Evolutionary conservation across 768 basidiomycete species (phyloP).

Genomic region (Fistulinella prunicolor): DNA sequence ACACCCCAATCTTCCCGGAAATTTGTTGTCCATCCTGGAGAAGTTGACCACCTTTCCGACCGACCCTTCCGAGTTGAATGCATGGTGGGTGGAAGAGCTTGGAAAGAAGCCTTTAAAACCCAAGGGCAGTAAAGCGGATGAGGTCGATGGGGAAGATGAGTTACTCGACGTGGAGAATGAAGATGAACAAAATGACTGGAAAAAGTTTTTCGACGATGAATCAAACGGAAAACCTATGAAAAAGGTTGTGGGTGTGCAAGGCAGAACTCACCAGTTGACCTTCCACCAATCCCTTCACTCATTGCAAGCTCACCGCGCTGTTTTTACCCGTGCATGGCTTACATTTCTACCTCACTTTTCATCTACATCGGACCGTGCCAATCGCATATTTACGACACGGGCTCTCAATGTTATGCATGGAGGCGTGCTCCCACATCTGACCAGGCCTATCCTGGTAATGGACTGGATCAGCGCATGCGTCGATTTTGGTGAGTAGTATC

Average conservation of each 20-base stretch:
- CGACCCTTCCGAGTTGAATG: constrained; percentile 59
- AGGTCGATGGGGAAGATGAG: constrained; percentile 33
- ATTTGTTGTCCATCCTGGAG: constrained; percentile 65
- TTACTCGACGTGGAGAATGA: constrained; percentile 33
- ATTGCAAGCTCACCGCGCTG: constrained; percentile 70
- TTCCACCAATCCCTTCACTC: constrained; percentile 77
- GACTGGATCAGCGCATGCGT: constrained; percentile 88
- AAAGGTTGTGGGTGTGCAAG: constrained; percentile 35
- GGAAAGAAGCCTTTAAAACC: constrained; percentile 52
- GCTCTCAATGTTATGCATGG: constrained; percentile 78
- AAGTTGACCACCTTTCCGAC: constrained; percentile 72
- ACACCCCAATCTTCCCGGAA: constrained; percentile 43
- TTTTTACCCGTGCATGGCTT: constrained; percentile 83
- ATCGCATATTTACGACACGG: constrained; percentile 46
- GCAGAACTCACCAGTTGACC: constrained; percentile 61
- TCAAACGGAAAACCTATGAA: constrained; percentile 36
- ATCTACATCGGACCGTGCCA: constrained; percentile 27
- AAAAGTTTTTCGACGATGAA: constrained; percentile 78
- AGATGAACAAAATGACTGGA: constrained; percentile 63
- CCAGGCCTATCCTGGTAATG: constrained; percentile 76
- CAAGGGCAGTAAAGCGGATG: constrained; percentile 43
- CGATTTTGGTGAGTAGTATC: constrained; percentile 59
- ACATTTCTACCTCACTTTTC: constrained; percentile 62
- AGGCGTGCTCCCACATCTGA: constrained; percentile 80
- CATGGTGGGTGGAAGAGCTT: constrained; percentile 78